Base-by-base conservation (phyloP, 2,329 filamentous ascomycete species). In the Alternaria gaisen region DNA sequence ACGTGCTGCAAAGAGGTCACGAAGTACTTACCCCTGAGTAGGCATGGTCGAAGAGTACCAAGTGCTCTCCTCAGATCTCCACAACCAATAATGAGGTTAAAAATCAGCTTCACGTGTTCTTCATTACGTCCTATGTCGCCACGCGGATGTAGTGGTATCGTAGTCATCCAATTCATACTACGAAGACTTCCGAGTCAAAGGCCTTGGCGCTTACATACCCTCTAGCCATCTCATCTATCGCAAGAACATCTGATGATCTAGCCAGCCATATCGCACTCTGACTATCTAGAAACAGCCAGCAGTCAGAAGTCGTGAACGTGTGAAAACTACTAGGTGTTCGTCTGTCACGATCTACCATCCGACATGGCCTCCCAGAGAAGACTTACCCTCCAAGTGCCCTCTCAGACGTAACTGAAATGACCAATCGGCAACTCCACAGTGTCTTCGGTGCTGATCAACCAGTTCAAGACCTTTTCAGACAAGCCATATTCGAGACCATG, bases 61-160 rank as follows among this genome's bases (percentile, higher is more conserved):
- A 1, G 1, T 41, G 18, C 11, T 22, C 10, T 6, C 18, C 10
- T 22, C 38, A 14, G 18, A 5, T 18, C 18, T 41, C 38, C 7
- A 20, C 10, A 1, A 5, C 11, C 2, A 4, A 22, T 0, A 6
- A 5, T 5, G 6, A 6, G 10, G 5, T 41, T 3, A 4, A 0
- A 40, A 14, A 20, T 6, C 3, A 40, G 38, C 9, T 10, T 22
- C 3, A 22, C 5, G 18, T 41, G 18, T 41, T 4, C 5, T 22
- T 22, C 38, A 22, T 12, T 5, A 41, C 0, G 22, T 22, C 1
- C 5, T 9, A 41, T 20, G 38, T 11, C 0, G 10, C 20, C 10
- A 11, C 10, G 18, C 18, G 6, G 18, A 11, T 8, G 9, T 41
- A 41, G 38, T 22, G 10, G 38, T 14, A 22, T 22, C 7, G 18